A percentile compares a stretch with the other conserved stretches of the same genome.
Evolutionary conservation across 1,139 yeast species (phyloP).

Genomic region (Pichia terricola): DNA sequence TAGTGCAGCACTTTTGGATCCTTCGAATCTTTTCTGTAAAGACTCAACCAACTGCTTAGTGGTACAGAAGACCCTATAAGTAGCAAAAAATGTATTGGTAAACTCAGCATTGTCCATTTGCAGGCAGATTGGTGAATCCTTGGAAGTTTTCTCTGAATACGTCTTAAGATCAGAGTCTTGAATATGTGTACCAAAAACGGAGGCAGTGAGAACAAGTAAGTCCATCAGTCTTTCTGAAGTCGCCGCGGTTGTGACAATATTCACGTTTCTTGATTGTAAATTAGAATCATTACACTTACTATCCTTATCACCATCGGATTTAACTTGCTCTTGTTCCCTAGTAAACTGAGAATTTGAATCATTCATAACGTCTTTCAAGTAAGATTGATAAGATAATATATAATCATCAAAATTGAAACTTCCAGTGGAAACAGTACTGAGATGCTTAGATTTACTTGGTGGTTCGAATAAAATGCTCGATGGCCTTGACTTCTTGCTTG

Average conservation of each 20-base stretch:
- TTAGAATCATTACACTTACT: not conserved
- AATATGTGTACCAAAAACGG: conserved; percentile 43
- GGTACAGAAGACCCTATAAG: conserved; percentile 54
- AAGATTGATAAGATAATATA: conserved; percentile 17
- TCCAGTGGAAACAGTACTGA: conserved; percentile 25
- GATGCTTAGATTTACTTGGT: conserved; percentile 20
- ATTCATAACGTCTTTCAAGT: conserved; percentile 13
- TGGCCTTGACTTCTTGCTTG: conserved; percentile 20
- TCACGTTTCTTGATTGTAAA: conserved; percentile 13
- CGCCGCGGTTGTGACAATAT: conserved; percentile 38
- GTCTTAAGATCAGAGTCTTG: conserved; percentile 33
- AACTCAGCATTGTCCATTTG: conserved; percentile 52
- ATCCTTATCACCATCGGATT: not conserved
- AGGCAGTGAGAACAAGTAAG: conserved; percentile 51
- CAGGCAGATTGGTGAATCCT: conserved; percentile 18
- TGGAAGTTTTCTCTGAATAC: conserved; percentile 17
- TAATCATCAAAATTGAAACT: conserved; percentile 25
- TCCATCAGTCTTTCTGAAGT: conserved; percentile 52
- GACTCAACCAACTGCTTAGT: conserved; percentile 41
- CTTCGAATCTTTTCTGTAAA: conserved; percentile 42
- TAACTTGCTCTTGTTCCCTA: too few relatives aligned
- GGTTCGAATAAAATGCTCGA: conserved; percentile 26
- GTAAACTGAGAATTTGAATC: not conserved
- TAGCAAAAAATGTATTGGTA: conserved; percentile 55
- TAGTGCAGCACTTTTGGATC: conserved; percentile 50